Base-by-base conservation (phyloP, 2,329 filamentous ascomycete genomes). In the Aspergillus flavus region DNA sequence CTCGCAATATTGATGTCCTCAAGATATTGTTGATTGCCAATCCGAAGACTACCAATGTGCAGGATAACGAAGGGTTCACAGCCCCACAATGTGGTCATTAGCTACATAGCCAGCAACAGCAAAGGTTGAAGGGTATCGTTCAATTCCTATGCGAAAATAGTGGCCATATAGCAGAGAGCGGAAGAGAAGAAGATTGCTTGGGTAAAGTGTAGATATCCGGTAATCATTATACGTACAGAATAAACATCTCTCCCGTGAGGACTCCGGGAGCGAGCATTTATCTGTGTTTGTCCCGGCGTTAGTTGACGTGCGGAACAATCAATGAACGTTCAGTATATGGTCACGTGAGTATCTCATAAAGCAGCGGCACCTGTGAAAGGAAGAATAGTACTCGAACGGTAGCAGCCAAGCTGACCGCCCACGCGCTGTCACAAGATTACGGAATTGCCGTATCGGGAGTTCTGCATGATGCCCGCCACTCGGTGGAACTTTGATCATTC, bases 381-480 rank as follows among this genome's bases (percentile, higher is more conserved):
- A n/a, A 41, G 12, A 16, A 36, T 6, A 6, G 26, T 28, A 28
- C 26, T 28, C 16, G 6, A 34, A 34, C 32, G 10, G 10, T n/a
- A 55, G 34, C 52, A 55, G 34, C 52, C 52, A 39, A 55, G 32
- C 48, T 19, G 48, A 39, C 52, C 32, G 39, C 32, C 30, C 12
- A 36, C 34, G 39, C n/a, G 30, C 52, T 19, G 21, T 55, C 52
- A 55, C 52, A 39, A 55, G 52, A 39, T 55, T 26, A 26, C 32
- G 52, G 52, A 39, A 23, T 23, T 55, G 11, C 52, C 23, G n/a
- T 10, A 55, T 55, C 32, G 10, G 52, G 32, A 55, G 39, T 21
- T 55, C 52, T 55, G 52, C 52, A 55, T 55, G 52, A 55, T 41
- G 30, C 21, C 32, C 52, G 11, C 52, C 52, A 54, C 52, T 54